Conservation (phyloP, 106 monocot species). For the Narthecium ossifragum region DNA sequence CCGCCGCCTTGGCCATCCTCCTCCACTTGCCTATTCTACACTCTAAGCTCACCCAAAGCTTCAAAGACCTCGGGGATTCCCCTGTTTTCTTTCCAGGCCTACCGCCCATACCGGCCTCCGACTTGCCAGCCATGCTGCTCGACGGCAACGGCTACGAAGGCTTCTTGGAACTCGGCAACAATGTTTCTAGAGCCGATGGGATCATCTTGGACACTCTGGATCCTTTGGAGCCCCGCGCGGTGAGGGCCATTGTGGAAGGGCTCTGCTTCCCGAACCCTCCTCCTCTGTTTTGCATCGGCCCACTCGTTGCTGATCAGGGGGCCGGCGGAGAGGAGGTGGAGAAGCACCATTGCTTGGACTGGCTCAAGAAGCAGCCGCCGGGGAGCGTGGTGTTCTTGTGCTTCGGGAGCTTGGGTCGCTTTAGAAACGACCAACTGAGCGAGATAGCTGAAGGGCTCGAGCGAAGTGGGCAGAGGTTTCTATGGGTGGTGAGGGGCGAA, state of each 20-base stretch:
- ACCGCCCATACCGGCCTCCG: neutral
- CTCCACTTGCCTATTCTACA: conserved; percentile 17
- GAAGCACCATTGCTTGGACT: conserved; percentile 23
- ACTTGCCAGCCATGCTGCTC: neutral
- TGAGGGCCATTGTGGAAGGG: conserved; percentile 17
- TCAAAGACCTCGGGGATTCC: neutral
- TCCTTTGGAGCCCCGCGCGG: conserved; percentile 19
- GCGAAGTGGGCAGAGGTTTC: conserved; percentile 33
- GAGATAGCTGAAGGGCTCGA: conserved; percentile 45
- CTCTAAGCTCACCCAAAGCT: neutral
- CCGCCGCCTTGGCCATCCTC: neutral
- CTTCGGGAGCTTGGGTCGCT: conserved; percentile 40
- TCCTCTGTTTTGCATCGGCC: conserved; percentile 29
- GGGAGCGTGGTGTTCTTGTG: conserved; percentile 46
- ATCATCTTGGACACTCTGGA: conserved; percentile 23
- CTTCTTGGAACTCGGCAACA: neutral
- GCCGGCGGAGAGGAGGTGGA: neutral
- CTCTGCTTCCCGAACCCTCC: conserved; percentile 16
- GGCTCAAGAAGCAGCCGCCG: conserved; percentile 35
- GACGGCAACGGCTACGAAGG: conserved; percentile 5
- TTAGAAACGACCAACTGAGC: conserved; percentile 21
- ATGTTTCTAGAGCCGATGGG: conserved; percentile 7
- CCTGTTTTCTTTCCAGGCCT: neutral
- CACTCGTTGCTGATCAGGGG: conserved; percentile 2
- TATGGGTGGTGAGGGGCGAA: conserved; percentile 39